phyloP scores from a whole-genome alignment of 2,329 filamentous ascomycete species.

The Scedosporium boydii region DNA sequence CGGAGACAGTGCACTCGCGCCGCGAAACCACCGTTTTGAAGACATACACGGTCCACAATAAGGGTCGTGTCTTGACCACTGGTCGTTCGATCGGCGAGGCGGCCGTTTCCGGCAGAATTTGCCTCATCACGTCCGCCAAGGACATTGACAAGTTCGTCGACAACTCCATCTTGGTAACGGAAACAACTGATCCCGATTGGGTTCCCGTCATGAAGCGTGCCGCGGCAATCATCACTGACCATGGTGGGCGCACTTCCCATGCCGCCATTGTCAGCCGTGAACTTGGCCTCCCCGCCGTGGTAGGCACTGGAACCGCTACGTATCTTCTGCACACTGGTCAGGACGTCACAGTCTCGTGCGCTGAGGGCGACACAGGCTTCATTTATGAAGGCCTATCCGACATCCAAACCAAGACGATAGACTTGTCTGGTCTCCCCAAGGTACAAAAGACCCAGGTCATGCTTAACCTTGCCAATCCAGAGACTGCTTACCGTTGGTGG shows the following conservation, averaged over 20 bases:
- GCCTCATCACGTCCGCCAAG: constrained; percentile 19
- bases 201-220: constrained; percentile 28
- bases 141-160: constrained; percentile 23
- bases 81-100: constrained; percentile 24
- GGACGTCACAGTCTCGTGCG: constrained; percentile 27
- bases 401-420: constrained; percentile 21
- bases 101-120: constrained; percentile 21
- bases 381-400: constrained; percentile 25
- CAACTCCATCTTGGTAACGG: constrained; percentile 23
- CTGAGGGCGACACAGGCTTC: constrained; percentile 25
- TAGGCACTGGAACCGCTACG: constrained; percentile 24
- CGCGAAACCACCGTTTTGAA: constrained; percentile 19
- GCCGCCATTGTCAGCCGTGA: constrained; percentile 31
- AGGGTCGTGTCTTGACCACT: constrained; percentile 17
- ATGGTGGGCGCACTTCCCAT: constrained; percentile 27
- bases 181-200: constrained; percentile 27
- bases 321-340: constrained; percentile 25
- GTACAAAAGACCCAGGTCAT: constrained; percentile 21
- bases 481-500: constrained; percentile 28
- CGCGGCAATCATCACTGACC: constrained; percentile 25
- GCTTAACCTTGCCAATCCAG: constrained; percentile 27
- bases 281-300: constrained; percentile 25
- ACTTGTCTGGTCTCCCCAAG: constrained; percentile 16
- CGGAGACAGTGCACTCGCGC: constrained; percentile 26
- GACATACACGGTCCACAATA: constrained; percentile 20